phyloP scores from a whole-genome alignment of 2,329 filamentous ascomycete genomes.

The Exophiala sideris region DNA sequence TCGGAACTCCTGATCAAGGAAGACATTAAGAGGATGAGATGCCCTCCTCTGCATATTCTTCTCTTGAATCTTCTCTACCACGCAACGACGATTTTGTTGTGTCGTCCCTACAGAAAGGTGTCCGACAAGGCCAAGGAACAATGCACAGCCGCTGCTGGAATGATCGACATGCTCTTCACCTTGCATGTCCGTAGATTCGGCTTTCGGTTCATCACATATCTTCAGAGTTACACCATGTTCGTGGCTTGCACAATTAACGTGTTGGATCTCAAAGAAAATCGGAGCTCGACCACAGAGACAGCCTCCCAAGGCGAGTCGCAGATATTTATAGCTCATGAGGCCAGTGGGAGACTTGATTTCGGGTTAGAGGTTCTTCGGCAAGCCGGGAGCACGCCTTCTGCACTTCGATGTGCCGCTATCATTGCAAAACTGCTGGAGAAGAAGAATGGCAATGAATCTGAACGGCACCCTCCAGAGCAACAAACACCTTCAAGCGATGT shows the following conservation, averaged over 20 bases:
- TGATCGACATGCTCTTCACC: constrained; percentile 9
- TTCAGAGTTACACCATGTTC: constrained; percentile 11
- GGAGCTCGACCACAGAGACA: neutral
- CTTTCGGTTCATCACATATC: constrained; percentile 8
- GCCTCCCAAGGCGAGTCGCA: neutral
- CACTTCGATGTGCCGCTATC: constrained; percentile 8
- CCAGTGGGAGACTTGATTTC: constrained; percentile 8
- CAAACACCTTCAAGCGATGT: no score
- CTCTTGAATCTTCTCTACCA: constrained; percentile 54
- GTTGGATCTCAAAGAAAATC: constrained; percentile 6
- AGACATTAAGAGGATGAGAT: constrained; percentile 24
- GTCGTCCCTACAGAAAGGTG: constrained; percentile 43
- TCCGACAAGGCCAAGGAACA: neutral
- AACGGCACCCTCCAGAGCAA: no score
- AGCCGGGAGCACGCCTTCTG: constrained; percentile 5
- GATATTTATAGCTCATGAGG: constrained; percentile 2
- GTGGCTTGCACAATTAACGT: constrained; percentile 11
- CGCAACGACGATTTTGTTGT: constrained; percentile 58
- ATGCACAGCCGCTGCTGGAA: constrained; percentile 4
- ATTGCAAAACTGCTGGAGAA: constrained; percentile 7
- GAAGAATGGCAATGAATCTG: neutral
- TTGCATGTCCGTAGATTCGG: constrained; percentile 8
- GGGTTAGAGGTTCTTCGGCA: constrained; percentile 7
- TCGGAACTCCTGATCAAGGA: constrained; percentile 52
- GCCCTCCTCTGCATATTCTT: constrained; percentile 15